Evolutionary conservation across 106 monocot species (phyloP).

Genomic region (Dioscorea zingiberensis): DNA sequence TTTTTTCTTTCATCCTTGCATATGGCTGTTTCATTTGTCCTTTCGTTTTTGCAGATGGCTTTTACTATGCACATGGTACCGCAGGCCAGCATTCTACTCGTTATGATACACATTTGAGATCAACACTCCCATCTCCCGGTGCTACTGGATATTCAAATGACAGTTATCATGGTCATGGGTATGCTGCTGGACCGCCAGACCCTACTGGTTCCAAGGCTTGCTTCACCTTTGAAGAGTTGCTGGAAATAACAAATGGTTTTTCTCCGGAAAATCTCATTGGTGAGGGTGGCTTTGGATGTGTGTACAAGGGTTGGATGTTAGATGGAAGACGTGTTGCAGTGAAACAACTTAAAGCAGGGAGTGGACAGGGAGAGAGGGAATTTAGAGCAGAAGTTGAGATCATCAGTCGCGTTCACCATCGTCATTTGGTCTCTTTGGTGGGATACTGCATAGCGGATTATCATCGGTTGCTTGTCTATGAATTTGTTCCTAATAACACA

Average conservation of each 20-base stretch:
- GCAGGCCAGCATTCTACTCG: conserved; percentile 10
- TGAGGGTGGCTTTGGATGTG: conserved; percentile 90
- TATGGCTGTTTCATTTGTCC: background rate
- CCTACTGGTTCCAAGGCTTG: conserved; percentile 32
- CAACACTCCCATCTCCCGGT: background rate
- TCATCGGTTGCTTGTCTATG: conserved; percentile 74
- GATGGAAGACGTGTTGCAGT: conserved; percentile 75
- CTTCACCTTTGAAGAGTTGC: conserved; percentile 69
- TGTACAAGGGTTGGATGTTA: conserved; percentile 59
- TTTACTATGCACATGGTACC: conserved; percentile 24
- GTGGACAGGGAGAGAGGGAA: conserved; percentile 88
- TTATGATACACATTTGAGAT: conserved; percentile 19
- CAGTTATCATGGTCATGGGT: conserved; percentile 14
- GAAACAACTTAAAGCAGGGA: conserved; percentile 77
- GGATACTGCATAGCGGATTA: conserved; percentile 68
- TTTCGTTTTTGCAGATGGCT: conserved; percentile 30
- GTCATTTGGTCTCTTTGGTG: conserved; percentile 74
- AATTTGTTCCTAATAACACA: conserved; percentile 74
- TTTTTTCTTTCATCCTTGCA: no score
- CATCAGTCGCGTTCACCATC: conserved; percentile 82
- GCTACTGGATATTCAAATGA: conserved; percentile 2
- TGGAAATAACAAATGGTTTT: conserved; percentile 60
- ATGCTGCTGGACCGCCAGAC: conserved; percentile 16
- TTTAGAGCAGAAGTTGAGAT: conserved; percentile 94
- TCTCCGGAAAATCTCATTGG: conserved; percentile 56